Evolutionary conservation across 768 basidiomycete species (phyloP), one percentile per base, ranked within the genome.

Genomic region (Cantharellus cinnabarinus): DNA sequence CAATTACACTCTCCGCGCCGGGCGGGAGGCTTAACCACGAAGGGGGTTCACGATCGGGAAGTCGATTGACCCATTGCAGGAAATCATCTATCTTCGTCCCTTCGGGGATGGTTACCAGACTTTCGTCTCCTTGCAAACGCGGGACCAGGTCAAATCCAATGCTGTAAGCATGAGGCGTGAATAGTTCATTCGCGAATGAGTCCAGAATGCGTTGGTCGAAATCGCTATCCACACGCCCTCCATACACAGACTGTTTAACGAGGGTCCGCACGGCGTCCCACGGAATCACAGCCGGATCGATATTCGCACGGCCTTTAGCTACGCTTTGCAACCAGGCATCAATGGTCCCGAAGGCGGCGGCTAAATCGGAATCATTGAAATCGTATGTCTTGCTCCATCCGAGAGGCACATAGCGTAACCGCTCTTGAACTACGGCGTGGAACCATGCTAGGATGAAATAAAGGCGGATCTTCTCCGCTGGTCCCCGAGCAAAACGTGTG

Each of bases 391-490:
- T 89, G 68, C 85, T 93, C 91, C 94, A 99, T 0, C 95, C 94
- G 14, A 99, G 73, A 3, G 95, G 95, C 4, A 83, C 87, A 69
- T 97, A 99, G 48, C 94, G 87, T 7, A 98, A 75, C 62, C 95
- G 88, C 70, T 98, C 95, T 71, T 95, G 93, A 1, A 98, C 83
- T 20, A 98, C 81, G 7, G 95, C 93, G 66, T 99, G 95, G 84
- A 98, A 95, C 93, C 94, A 99, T 1, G 95, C 89, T 39, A 98
- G 78, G 41, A 97, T 75, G 83, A 97, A 97, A 71, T 94, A 93
- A 53, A 98, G 70, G 3, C 95, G 81, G 44, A 83, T 76, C 69
- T 95, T 95, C 71, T 99, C 95, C 2, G 82, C 82, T 4, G 94
- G 94, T 3, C 94, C 95, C 67, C 85, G 80, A 1, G 80, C 72